Evolutionary conservation across 345 rosid species (phyloP).

Genomic region (Pugionium cornutum): DNA sequence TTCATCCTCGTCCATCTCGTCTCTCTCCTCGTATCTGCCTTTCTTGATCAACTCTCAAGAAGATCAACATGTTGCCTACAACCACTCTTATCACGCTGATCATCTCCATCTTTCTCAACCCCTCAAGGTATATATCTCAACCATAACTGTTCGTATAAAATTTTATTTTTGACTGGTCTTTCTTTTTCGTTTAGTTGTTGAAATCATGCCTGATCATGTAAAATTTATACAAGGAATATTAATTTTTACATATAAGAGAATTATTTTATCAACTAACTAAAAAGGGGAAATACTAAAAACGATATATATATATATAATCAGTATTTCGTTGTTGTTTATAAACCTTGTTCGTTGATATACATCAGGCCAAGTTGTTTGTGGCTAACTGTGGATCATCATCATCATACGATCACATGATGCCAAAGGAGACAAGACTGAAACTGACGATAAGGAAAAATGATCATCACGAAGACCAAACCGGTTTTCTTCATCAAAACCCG

Average conservation of each 20-base stretch:
- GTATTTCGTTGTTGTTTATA: background rate
- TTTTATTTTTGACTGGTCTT: background rate
- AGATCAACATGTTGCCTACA: slow-evolving; percentile 41
- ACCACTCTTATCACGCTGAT: slow-evolving; percentile 36
- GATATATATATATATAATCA: no score
- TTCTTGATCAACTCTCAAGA: slow-evolving; percentile 44
- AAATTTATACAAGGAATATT: background rate
- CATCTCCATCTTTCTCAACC: slow-evolving; percentile 40
- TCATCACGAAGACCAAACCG: slow-evolving; percentile 43
- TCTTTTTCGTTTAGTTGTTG: background rate
- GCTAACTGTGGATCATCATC: slow-evolving; percentile 45
- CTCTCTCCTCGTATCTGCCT: slow-evolving; percentile 40
- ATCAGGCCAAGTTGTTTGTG: slow-evolving; percentile 42
- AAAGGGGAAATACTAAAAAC: no score
- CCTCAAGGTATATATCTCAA: slow-evolving; percentile 32
- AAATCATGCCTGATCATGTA: slow-evolving; percentile 14
- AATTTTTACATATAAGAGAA: background rate
- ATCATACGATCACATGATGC: slow-evolving; percentile 42
- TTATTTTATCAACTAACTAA: no score
- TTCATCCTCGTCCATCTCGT: slow-evolving; percentile 48
- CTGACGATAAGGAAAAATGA: slow-evolving; percentile 42
- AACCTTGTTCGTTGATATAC: slow-evolving; percentile 31
- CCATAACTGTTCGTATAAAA: background rate
- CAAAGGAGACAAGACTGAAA: slow-evolving; percentile 44
- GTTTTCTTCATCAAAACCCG: slow-evolving; percentile 45